Conservation (phyloP, 768 basidiomycete species). For the Dacryopinax primogenitus region DNA sequence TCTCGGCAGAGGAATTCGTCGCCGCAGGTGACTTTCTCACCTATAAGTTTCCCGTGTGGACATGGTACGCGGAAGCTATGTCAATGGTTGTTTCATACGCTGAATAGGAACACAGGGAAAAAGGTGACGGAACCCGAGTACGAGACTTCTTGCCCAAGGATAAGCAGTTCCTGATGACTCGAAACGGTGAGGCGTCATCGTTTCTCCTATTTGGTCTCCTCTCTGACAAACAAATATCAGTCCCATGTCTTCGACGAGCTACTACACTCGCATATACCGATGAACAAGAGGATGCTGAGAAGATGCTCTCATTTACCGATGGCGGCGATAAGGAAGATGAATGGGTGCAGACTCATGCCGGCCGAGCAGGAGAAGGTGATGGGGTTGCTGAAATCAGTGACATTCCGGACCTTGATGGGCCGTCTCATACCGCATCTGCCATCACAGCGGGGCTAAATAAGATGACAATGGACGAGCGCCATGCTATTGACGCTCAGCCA, state of each 20-base stretch:
- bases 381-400: conserved; percentile 51
- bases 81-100: no score
- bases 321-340: conserved; percentile 61
- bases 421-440: conserved; percentile 16
- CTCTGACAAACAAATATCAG: conserved; percentile 25
- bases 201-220: not conserved
- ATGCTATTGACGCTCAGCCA: conserved; percentile 7
- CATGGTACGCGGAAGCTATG: conserved; percentile 45
- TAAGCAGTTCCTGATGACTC: conserved; percentile 93
- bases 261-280: conserved; percentile 88
- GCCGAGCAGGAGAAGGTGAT: conserved; percentile 32
- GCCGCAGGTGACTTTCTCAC: conserved; percentile 93
- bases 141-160: conserved; percentile 89
- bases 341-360: conserved; percentile 97
- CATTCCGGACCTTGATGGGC: conserved; percentile 71
- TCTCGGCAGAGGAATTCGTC: conserved; percentile 80
- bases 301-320: conserved; percentile 61
- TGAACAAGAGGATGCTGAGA: conserved; percentile 91
- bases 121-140: conserved; percentile 70
- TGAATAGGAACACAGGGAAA: no score
- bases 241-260: conserved; percentile 91
- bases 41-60: conserved; percentile 98
- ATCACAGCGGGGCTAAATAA: conserved; percentile 13
- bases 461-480: conserved; percentile 9
- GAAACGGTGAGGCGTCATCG: conserved; percentile 39